Conservation (phyloP, 2,329 filamentous ascomycete genomes). For the Rosellinia necatrix region DNA sequence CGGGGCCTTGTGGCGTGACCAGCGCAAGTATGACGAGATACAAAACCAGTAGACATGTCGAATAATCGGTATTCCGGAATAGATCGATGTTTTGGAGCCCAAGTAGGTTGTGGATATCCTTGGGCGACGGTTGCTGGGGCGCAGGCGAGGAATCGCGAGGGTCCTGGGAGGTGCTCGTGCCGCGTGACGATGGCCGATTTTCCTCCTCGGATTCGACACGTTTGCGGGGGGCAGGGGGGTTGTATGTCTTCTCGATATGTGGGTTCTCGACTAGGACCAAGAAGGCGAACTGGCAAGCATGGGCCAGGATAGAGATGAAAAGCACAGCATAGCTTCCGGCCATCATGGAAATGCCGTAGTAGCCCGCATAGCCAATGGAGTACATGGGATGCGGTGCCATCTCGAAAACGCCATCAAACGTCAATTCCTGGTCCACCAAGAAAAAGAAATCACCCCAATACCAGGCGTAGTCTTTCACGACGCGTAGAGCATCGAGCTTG, state of each 20-base stretch:
- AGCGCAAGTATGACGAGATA: slow-evolving; percentile 77
- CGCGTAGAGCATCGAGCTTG: slow-evolving; percentile 94
- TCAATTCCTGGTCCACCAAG: slow-evolving; percentile 95
- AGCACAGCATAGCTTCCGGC: slow-evolving; percentile 96
- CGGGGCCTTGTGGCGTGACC: slow-evolving; percentile 75
- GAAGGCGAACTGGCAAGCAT: slow-evolving; percentile 93
- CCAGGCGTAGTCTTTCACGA: slow-evolving; percentile 99
- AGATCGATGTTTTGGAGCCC: slow-evolving; percentile 85
- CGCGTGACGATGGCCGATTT: slow-evolving; percentile 19
- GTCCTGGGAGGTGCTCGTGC: slow-evolving; percentile 26
- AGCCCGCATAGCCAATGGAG: slow-evolving; percentile 95
- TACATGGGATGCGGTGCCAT: slow-evolving; percentile 99
- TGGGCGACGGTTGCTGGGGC: slow-evolving; percentile 52
- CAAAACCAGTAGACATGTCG: slow-evolving; percentile 74
- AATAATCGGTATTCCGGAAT: slow-evolving; percentile 83
- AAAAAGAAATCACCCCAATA: slow-evolving; percentile 99
- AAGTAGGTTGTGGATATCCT: slow-evolving; percentile 79
- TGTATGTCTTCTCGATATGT: slow-evolving; percentile 98
- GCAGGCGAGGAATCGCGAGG: slow-evolving; percentile 29
- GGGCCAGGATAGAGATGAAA: slow-evolving; percentile 93
- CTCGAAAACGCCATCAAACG: slow-evolving; percentile 98
- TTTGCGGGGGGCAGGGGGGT: slow-evolving; percentile 78
- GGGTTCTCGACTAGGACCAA: slow-evolving; percentile 91
- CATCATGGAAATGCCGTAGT: slow-evolving; percentile 98
- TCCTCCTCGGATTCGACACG: slow-evolving; percentile 42